Evolutionary conservation across 192 early-diverging fungal species (phyloP).

Genomic region (Jimgerdemannia flammicorona): DNA sequence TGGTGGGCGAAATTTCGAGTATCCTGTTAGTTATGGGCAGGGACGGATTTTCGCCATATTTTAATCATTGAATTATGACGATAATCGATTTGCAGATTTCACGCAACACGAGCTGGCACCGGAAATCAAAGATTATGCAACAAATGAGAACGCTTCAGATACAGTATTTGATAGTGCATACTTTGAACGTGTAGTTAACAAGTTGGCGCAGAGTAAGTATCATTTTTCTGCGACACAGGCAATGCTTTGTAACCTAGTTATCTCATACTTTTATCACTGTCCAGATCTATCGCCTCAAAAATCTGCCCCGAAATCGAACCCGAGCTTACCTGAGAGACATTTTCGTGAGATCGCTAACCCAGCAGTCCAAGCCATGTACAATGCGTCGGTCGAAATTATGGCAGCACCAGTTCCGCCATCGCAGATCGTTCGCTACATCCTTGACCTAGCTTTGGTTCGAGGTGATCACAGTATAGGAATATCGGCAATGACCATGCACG

Average conservation of each 20-base stretch:
- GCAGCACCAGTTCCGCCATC: constrained; percentile 36
- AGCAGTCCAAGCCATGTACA: constrained; percentile 48
- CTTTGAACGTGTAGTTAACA: constrained; percentile 46
- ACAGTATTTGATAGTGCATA: constrained; percentile 46
- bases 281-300: constrained; percentile 46
- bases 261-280: background rate
- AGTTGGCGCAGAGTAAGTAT: constrained; percentile 42
- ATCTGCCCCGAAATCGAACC: constrained; percentile 42
- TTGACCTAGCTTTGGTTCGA: constrained; percentile 40
- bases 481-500: constrained; percentile 39
- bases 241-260: background rate
- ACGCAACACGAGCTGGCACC: constrained; percentile 36
- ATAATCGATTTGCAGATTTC: constrained; percentile 24
- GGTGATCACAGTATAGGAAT: constrained; percentile 29
- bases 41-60: background rate
- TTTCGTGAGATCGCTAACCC: constrained; percentile 62
- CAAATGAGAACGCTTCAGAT: constrained; percentile 19
- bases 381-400: constrained; percentile 45
- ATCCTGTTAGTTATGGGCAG: background rate
- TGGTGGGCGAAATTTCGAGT: constrained; percentile 46
- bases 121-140: constrained; percentile 28
- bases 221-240: background rate
- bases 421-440: constrained; percentile 32
- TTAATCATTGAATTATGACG: constrained; percentile 20
- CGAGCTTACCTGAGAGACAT: constrained; percentile 49